phyloP scores from a whole-genome alignment of 2,329 filamentous ascomycete species.

The Diplodia intermedia region DNA sequence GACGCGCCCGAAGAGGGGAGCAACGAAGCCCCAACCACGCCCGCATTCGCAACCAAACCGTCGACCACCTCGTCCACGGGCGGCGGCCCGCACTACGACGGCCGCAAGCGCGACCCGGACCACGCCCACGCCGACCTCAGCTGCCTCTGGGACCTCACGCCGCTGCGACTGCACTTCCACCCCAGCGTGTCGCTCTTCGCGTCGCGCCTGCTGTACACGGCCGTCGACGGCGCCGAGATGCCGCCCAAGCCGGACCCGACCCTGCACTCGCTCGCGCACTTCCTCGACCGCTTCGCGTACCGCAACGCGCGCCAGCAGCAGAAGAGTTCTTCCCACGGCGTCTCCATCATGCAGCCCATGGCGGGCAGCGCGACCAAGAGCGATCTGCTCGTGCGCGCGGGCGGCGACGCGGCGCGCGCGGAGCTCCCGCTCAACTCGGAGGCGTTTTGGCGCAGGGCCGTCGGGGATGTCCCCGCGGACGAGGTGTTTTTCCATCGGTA shows the following conservation, averaged over 20 bases:
- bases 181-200: slow-evolving; percentile 90
- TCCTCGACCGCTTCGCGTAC: slow-evolving; percentile 98
- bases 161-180: slow-evolving; percentile 84
- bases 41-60: slow-evolving; percentile 7
- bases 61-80: neutral
- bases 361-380: slow-evolving; percentile 63
- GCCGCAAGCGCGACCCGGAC: slow-evolving; percentile 88
- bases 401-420: slow-evolving; percentile 64
- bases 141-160: slow-evolving; percentile 91
- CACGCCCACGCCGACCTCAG: slow-evolving; percentile 91
- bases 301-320: slow-evolving; percentile 76
- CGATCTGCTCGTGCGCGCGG: slow-evolving; percentile 64
- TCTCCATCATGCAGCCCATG: slow-evolving; percentile 96
- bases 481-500: slow-evolving; percentile 99
- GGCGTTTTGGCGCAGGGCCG: slow-evolving; percentile 88
- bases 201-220: slow-evolving; percentile 66
- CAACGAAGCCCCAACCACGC: slow-evolving; percentile 41
- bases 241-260: slow-evolving; percentile 89
- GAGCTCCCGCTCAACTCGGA: slow-evolving; percentile 80
- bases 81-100: slow-evolving; percentile 68
- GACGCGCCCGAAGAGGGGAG: slow-evolving; percentile 67
- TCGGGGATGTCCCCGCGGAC: slow-evolving; percentile 84
- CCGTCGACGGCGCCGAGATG: slow-evolving; percentile 63
- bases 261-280: slow-evolving; percentile 89
- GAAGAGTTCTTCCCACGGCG: slow-evolving; percentile 59